Conservation (phyloP, 495 filamentous ascomycete genomes). For the Annulohypoxylon nitens region DNA sequence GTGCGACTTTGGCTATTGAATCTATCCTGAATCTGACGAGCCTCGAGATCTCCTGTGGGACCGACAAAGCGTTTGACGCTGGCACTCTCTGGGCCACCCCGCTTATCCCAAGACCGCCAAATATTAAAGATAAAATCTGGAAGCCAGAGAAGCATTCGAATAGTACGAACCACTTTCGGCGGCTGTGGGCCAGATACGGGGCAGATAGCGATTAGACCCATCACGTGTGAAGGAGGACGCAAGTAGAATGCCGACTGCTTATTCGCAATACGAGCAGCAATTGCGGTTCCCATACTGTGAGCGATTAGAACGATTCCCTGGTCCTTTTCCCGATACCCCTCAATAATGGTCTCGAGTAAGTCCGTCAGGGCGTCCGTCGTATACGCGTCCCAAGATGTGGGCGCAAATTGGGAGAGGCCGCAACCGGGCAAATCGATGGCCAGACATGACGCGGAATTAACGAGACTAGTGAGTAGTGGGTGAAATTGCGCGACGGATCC, state of each 20-base stretch:
- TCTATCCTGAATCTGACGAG: slow-evolving; percentile 80
- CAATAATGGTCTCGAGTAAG: slow-evolving; percentile 78
- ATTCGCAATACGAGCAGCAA: slow-evolving; percentile 80
- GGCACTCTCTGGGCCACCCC: slow-evolving; percentile 79
- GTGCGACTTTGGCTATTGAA: slow-evolving; percentile 89
- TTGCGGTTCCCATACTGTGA: slow-evolving; percentile 88
- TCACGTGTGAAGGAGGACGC: slow-evolving; percentile 70
- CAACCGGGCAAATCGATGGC: slow-evolving; percentile 93
- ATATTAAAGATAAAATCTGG: slow-evolving; percentile 81
- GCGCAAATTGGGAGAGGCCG: slow-evolving; percentile 79
- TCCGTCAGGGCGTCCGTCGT: slow-evolving; percentile 79
- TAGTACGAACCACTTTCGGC: slow-evolving; percentile 62
- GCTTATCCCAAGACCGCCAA: slow-evolving; percentile 82
- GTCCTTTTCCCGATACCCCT: slow-evolving; percentile 72
- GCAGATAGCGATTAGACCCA: slow-evolving; percentile 84
- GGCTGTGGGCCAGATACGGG: slow-evolving; percentile 74
- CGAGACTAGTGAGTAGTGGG: slow-evolving; percentile 82
- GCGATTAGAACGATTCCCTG: slow-evolving; percentile 86
- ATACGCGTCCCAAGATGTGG: slow-evolving; percentile 82
- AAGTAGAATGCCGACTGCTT: slow-evolving; percentile 61
- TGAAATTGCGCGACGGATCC: slow-evolving; percentile 91
- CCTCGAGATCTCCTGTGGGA: slow-evolving; percentile 75
- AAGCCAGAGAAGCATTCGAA: slow-evolving; percentile 71
- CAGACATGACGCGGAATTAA: slow-evolving; percentile 87
- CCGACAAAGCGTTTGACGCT: slow-evolving; percentile 88